A percentile compares a stretch with the other conserved stretches of the same genome.
These are phyloP conservation scores for Scolecobasidium constrictum DNA, from an alignment of 2,329 filamentous ascomycete genomes.

Conservation along the genomic window DNA sequence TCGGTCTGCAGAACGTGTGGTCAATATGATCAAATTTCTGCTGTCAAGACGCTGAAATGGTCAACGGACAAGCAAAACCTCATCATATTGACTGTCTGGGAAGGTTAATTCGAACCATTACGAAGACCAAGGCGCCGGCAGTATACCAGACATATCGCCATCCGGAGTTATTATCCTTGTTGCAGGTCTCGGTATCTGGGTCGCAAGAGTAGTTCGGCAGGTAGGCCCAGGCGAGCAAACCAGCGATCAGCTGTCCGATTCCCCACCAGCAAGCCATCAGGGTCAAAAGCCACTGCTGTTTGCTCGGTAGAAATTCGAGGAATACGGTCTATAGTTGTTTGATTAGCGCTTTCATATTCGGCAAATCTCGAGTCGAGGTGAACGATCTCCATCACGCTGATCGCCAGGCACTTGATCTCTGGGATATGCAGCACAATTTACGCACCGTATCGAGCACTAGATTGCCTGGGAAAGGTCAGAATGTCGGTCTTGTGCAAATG, in stretches of 20 bases:
- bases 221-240: slow-evolving; percentile 45
- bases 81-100: not conserved
- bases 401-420: too few relatives aligned
- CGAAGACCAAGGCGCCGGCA: slow-evolving; percentile 41
- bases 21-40: too few relatives aligned
- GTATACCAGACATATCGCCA: slow-evolving; percentile 49
- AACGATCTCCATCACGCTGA: too few relatives aligned
- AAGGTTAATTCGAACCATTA: too few relatives aligned
- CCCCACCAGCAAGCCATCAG: slow-evolving; percentile 50
- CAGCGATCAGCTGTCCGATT: slow-evolving; percentile 39
- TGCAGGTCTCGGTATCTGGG: slow-evolving; percentile 33
- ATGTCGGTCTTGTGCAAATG: too few relatives aligned
- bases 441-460: slow-evolving; percentile 53
- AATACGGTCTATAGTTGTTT: too few relatives aligned
- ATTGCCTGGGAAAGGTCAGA: slow-evolving; percentile 29
- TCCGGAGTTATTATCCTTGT: slow-evolving; percentile 41
- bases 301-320: slow-evolving; percentile 44
- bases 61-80: not conserved
- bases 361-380: too few relatives aligned
- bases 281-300: slow-evolving; percentile 54
- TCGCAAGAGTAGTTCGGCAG: slow-evolving; percentile 39
- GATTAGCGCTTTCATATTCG: too few relatives aligned
- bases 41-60: too few relatives aligned
- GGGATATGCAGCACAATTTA: too few relatives aligned
- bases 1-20: too few relatives aligned